Conservation (phyloP, 352 stramenopile genomes). For the Aphanomyces cochlioides region DNA sequence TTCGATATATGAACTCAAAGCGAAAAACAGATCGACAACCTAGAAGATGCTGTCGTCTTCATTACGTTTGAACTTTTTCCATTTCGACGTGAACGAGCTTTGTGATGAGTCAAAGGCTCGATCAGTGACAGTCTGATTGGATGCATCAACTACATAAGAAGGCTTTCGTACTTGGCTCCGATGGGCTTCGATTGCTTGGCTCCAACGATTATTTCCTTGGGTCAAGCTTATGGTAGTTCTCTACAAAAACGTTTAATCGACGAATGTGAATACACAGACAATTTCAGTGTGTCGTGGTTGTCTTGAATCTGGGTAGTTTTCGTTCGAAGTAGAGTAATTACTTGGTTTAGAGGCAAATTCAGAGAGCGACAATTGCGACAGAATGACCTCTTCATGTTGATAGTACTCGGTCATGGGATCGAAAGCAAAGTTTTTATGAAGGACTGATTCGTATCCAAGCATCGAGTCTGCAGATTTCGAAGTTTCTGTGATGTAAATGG, state of each 20-base stretch:
- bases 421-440: slow-evolving; percentile 64
- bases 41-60: slow-evolving; percentile 10
- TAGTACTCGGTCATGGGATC: slow-evolving; percentile 60
- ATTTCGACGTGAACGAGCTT: background rate
- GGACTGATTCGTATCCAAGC: slow-evolving; percentile 52
- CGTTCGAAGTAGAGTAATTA: background rate
- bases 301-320: no score
- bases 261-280: no score
- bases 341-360: slow-evolving; percentile 33
- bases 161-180: slow-evolving; percentile 19
- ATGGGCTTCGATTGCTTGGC: slow-evolving; percentile 24
- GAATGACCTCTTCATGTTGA: slow-evolving; percentile 62
- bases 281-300: no score
- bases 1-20: no score
- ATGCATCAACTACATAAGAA: background rate
- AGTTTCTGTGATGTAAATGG: slow-evolving; percentile 75
- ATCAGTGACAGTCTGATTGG: no score
- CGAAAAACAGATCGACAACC: no score
- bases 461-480: slow-evolving; percentile 65
- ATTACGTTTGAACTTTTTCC: slow-evolving; percentile 9
- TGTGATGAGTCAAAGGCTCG: background rate
- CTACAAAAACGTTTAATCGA: no score
- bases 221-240: background rate
- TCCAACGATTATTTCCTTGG: slow-evolving; percentile 16
- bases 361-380: slow-evolving; percentile 56